Evolutionary conservation across 2,329 filamentous ascomycete genomes (phyloP).

Genomic region (Chaetomium strumarium): DNA sequence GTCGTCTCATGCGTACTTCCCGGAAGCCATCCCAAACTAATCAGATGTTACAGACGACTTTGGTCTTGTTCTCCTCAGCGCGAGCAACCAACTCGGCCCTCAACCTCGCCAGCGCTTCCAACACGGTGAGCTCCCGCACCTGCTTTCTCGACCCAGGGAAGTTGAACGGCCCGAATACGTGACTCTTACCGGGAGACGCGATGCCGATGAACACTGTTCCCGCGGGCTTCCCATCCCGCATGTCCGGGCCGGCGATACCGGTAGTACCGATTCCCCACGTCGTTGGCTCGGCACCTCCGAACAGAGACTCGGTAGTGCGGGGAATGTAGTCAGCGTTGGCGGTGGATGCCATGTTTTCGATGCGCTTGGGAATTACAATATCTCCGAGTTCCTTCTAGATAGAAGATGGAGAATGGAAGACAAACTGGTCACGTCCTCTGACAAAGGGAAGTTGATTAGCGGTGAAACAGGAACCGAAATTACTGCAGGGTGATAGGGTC

Average conservation of each 20-base stretch:
- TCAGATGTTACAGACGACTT: too few species aligned
- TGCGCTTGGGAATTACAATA: too few species aligned
- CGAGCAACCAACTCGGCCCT: slow-evolving; percentile 7
- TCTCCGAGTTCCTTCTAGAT: too few species aligned
- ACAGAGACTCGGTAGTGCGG: slow-evolving; percentile 8
- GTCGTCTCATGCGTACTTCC: too few species aligned
- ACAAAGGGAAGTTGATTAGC: too few species aligned
- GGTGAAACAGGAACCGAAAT: too few species aligned
- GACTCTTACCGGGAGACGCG: slow-evolving; percentile 10
- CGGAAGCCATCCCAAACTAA: too few species aligned
- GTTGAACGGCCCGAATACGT: slow-evolving; percentile 21
- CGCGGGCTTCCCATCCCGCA: slow-evolving; percentile 25
- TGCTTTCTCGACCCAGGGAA: slow-evolving; percentile 22
- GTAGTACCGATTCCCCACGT: slow-evolving; percentile 27
- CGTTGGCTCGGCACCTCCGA: slow-evolving; percentile 8
- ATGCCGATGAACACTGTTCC: slow-evolving; percentile 25
- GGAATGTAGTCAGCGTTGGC: background rate
- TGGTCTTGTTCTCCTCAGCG: too few species aligned
- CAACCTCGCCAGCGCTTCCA: slow-evolving; percentile 19
- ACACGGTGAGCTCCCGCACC: slow-evolving; percentile 23
- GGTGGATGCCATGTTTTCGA: too few species aligned
- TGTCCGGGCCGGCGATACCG: slow-evolving; percentile 25
- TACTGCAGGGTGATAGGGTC: too few species aligned
- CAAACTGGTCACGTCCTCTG: too few species aligned
- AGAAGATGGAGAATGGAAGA: too few species aligned